phyloP scores from a whole-genome alignment of 2,329 filamentous ascomycete species.

The Sclerotinia sclerotiorum region DNA sequence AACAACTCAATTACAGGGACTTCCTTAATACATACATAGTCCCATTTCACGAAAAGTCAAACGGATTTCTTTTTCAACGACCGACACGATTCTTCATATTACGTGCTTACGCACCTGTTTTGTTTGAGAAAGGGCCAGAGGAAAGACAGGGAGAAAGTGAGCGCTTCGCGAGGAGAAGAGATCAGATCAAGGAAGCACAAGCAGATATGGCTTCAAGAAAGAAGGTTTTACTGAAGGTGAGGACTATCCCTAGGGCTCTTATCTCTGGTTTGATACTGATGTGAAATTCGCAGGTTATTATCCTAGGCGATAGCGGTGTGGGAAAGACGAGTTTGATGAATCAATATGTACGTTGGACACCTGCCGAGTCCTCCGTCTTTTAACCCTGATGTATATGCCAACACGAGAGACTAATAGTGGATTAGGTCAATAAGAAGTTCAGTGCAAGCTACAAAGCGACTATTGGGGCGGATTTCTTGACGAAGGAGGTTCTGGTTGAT shows the following conservation, averaged over 20 bases:
- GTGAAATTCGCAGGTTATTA: constrained; percentile 72
- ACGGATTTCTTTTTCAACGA: not conserved
- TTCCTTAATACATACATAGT: constrained; percentile 4
- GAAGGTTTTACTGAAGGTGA: constrained; percentile 68
- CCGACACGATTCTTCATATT: not conserved
- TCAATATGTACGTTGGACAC: constrained; percentile 82
- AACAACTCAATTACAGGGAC: constrained; percentile 14
- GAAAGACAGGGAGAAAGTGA: constrained; percentile 13
- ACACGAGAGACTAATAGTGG: constrained; percentile 28
- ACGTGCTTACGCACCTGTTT: not conserved
- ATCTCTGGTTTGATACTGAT: constrained; percentile 18
- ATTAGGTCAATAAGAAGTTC: constrained; percentile 99
- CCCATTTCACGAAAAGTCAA: too few species aligned
- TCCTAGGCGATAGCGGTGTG: constrained; percentile 97
- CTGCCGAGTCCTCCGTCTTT: not conserved
- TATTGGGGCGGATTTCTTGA: constrained; percentile 97
- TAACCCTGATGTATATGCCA: not conserved
- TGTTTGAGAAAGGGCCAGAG: not conserved
- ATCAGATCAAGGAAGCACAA: constrained; percentile 13
- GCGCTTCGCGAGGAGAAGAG: constrained; percentile 15
- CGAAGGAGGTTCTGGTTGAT: constrained; percentile 95
- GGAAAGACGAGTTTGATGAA: constrained; percentile 99
- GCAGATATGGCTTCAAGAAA: constrained; percentile 46
- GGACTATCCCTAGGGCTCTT: constrained; percentile 17
- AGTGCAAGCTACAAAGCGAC: constrained; percentile 99